Conservation (phyloP, 345 rosid species). For the Eutrema yunnanense region DNA sequence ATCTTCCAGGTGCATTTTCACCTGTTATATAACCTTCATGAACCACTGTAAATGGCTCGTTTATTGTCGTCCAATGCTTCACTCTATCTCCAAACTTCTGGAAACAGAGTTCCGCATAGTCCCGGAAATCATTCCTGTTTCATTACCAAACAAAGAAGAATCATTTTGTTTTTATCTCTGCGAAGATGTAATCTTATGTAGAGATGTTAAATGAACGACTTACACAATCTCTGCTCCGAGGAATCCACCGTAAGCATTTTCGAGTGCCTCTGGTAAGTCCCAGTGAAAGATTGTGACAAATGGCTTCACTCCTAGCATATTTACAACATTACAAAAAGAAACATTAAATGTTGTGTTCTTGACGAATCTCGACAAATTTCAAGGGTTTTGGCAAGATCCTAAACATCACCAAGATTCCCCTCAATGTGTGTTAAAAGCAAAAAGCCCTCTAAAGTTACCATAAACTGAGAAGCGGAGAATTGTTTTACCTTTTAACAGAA, state of each 20-base stretch:
- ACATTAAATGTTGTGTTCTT: background rate
- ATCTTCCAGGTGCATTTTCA: slow-evolving; percentile 31
- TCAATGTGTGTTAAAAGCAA: background rate
- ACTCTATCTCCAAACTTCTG: slow-evolving; percentile 41
- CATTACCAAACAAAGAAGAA: background rate
- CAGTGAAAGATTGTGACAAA: slow-evolving; percentile 40
- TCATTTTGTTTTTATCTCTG: background rate
- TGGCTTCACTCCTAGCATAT: slow-evolving; percentile 37
- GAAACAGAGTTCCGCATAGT: slow-evolving; percentile 43
- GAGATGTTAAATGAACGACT: slow-evolving; percentile 2
- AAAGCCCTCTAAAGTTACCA: background rate
- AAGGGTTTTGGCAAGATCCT: background rate
- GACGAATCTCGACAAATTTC: background rate
- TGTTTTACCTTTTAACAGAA: slow-evolving; percentile 24
- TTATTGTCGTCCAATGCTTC: slow-evolving; percentile 38
- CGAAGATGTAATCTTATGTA: background rate
- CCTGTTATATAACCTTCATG: slow-evolving; percentile 22
- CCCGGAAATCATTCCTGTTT: slow-evolving; percentile 33
- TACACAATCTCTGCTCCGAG: slow-evolving; percentile 36
- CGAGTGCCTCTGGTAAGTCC: slow-evolving; percentile 42
- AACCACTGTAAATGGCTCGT: slow-evolving; percentile 36
- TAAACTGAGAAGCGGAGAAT: background rate
- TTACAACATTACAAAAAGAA: background rate
- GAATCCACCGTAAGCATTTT: slow-evolving; percentile 41
- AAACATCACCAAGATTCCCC: background rate